These are phyloP conservation scores for Penicillium parvum DNA, from an alignment of 495 filamentous ascomycete genomes.

Conservation along the genomic window DNA sequence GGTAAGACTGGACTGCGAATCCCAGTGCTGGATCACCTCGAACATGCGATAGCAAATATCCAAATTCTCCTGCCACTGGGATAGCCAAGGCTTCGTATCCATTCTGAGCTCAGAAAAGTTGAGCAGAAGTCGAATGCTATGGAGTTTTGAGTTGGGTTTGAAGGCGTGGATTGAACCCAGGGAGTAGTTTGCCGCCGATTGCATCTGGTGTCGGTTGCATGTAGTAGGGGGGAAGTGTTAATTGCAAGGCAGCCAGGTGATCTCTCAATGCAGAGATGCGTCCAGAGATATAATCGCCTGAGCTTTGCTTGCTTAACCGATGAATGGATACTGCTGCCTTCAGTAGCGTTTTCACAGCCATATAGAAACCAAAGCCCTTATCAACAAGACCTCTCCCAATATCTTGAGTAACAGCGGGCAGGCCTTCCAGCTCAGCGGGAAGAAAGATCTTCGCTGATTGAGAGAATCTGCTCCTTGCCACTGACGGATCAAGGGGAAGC, in stretches of 20 bases:
- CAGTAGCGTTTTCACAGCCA: not conserved
- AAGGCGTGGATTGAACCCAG: not conserved
- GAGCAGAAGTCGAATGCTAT: conserved; percentile 1
- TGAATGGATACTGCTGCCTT: conserved; percentile 1
- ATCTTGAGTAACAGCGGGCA: too few species aligned
- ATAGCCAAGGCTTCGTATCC: conserved; percentile 1
- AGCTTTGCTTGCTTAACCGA: not conserved
- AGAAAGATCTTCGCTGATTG: too few species aligned
- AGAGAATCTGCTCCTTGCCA: too few species aligned
- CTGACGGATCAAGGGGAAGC: not conserved
- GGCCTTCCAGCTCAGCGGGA: too few species aligned
- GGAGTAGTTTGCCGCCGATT: not conserved
- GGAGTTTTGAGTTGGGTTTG: not conserved
- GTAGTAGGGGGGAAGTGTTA: too few species aligned
- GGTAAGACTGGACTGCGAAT: not conserved
- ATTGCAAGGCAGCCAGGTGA: not conserved
- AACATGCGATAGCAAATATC: not conserved
- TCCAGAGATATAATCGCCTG: conserved; percentile 1
- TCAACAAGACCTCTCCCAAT: too few species aligned
- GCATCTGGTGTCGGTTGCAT: too few species aligned
- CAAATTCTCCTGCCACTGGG: conserved; percentile 1
- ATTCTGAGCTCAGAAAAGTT: conserved; percentile 1
- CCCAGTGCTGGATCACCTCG: not conserved
- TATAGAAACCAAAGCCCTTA: conserved; percentile 1
- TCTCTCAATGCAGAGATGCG: not conserved